These are phyloP conservation scores for Cordyceps militaris DNA, from an alignment of 2,329 filamentous ascomycete genomes.

Conservation along the genomic window DNA sequence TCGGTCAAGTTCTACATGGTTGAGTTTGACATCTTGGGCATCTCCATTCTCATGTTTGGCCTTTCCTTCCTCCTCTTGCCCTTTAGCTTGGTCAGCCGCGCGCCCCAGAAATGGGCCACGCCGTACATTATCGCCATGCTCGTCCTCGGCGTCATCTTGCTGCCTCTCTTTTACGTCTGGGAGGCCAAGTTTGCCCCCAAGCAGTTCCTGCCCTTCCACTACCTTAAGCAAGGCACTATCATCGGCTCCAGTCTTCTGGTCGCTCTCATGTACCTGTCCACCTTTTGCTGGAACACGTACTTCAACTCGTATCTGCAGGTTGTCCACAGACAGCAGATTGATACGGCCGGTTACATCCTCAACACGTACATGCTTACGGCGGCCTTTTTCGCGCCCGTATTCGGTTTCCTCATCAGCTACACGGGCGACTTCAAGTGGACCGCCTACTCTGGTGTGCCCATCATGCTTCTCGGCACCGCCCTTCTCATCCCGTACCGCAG, in stretches of 20 bases:
- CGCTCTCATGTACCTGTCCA: conserved; percentile 33
- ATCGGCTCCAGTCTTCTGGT: conserved; percentile 37
- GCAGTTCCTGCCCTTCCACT: conserved; percentile 48
- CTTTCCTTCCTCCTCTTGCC: conserved; percentile 48
- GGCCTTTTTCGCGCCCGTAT: conserved; percentile 37
- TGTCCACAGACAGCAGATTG: conserved; percentile 33
- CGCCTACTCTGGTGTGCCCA: conserved; percentile 31
- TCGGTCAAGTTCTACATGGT: conserved; percentile 45
- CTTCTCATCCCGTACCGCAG: conserved; percentile 37
- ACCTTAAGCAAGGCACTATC: conserved; percentile 42
- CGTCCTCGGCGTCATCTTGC: conserved; percentile 42
- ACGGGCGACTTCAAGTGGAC: conserved; percentile 42
- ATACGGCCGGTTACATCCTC: conserved; percentile 34
- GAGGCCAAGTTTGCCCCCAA: conserved; percentile 50
- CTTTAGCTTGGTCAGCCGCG: conserved; percentile 33
- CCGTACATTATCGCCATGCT: conserved; percentile 39
- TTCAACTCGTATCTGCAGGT: conserved; percentile 45
- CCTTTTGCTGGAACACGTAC: conserved; percentile 41
- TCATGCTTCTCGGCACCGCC: conserved; percentile 36
- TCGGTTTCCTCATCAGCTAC: conserved; percentile 38
- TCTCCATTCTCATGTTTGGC: conserved; percentile 43
- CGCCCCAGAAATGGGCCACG: conserved; percentile 33
- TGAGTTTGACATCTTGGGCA: conserved; percentile 52
- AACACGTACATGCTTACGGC: conserved; percentile 41
- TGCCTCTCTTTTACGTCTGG: conserved; percentile 46